Base-by-base conservation (phyloP, 2,329 filamentous ascomycete species). In the Fusarium austroafricanum region DNA sequence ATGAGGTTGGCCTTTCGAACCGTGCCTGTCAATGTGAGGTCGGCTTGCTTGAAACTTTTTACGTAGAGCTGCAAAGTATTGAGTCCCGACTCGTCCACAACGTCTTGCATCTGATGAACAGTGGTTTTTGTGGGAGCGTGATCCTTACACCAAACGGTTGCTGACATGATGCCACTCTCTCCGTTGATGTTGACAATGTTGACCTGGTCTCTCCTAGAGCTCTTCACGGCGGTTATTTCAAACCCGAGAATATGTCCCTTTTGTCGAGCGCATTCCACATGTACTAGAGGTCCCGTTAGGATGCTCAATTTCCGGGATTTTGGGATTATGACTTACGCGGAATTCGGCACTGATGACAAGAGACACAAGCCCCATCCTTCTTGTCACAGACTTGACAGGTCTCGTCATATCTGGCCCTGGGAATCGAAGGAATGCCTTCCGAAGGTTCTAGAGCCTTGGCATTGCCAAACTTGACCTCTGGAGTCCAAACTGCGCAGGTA, bases 1-100 rank as follows among this genome's bases (percentile, higher is more conserved):
- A 90, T 87, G 40, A 96, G 86, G 61, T 93, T 96, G 21, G 96
- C 95, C 79, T 97, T 97, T 55, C 96, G 91, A 21, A 96, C 93
- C 18, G 95, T 97, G 28, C 96, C 96, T 4, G 94, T 97, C 71
- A 97, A 82, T 4, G 92, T 89, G 39, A 95, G 86, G 76, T 99
- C 96, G 10, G 96, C 95, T 79, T 98, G 95, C 79, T 99, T 99
- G 83, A 93, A 97, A 59, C 90, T 94, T 70, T 91, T 90, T 43
- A 91, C 92, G 76, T 92, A 99, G 26, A 97, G 84, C 77, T 97
- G 94, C 49, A 99, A 81, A 11, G 92, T 93, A 71, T 90, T 96
- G 53, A 89, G 80, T n/a, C 89, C 89, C n/a, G 84, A 83, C 20
- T 91, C 89, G 55, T 90, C 89, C 12, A 91, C 89, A 21, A 87